Percentiles rank a stretch among this genome's conserved stretches.
Evolutionary conservation across 2,329 filamentous ascomycete species (phyloP).

Genomic region (Fusarium agapanthi): DNA sequence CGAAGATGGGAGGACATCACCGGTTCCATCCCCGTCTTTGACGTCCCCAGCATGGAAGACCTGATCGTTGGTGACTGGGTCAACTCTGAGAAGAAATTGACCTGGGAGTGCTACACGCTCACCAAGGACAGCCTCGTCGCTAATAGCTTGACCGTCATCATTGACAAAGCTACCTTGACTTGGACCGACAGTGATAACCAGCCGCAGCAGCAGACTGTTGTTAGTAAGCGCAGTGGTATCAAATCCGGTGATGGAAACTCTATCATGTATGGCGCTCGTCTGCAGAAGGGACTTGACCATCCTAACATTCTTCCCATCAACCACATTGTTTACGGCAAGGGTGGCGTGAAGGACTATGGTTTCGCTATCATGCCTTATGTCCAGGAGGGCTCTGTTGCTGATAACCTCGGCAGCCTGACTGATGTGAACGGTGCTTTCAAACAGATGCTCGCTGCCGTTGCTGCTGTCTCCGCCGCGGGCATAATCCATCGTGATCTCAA

Average conservation of each 20-base stretch:
- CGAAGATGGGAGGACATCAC: background rate
- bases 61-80: background rate
- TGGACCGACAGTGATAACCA: background rate
- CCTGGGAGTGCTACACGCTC: slow-evolving; percentile 11
- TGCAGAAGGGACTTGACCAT: background rate
- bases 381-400: background rate
- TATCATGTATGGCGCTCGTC: background rate
- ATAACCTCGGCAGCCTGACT: background rate
- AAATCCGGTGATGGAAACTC: background rate
- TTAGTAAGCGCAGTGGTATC: slow-evolving; percentile 9
- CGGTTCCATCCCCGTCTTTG: background rate
- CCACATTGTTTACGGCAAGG: background rate
- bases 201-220: background rate
- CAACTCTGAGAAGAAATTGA: background rate
- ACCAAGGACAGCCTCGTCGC: background rate
- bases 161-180: background rate
- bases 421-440: slow-evolving; percentile 10
- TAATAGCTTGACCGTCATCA: background rate
- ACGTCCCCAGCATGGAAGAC: background rate
- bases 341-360: background rate
- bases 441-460: slow-evolving; percentile 13
- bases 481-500: slow-evolving; percentile 19
- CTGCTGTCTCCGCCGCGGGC: slow-evolving; percentile 5
- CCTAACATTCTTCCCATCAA: slow-evolving; percentile 7
- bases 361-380: slow-evolving; percentile 14